A percentile compares a stretch with the other conserved stretches of the same genome.
phyloP scores from a whole-genome alignment of 2,329 filamentous ascomycete genomes.

The Boeremia lycopersici region DNA sequence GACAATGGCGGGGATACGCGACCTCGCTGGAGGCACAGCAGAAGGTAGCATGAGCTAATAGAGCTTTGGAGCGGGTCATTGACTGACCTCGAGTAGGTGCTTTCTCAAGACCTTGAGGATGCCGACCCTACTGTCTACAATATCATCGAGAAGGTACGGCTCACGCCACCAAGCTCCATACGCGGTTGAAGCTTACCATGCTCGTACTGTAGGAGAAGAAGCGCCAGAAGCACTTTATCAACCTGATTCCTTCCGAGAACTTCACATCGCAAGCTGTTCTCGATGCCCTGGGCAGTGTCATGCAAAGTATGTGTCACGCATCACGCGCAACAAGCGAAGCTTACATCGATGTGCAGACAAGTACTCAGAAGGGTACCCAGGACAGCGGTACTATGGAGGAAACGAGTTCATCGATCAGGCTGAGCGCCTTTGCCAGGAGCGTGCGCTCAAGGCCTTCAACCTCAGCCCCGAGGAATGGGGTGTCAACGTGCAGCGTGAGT shows the following conservation, averaged over 20 bases:
- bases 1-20: slow-evolving; percentile 48
- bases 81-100: slow-evolving; percentile 63
- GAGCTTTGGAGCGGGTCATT: not conserved
- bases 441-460: slow-evolving; percentile 90
- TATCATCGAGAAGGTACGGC: slow-evolving; percentile 83
- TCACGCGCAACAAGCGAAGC: slow-evolving; percentile 60
- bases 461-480: slow-evolving; percentile 90
- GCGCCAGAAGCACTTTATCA: slow-evolving; percentile 97
- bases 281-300: slow-evolving; percentile 79
- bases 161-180: slow-evolving; percentile 7
- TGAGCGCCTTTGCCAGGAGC: slow-evolving; percentile 91
- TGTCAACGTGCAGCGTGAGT: slow-evolving; percentile 89
- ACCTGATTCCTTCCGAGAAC: slow-evolving; percentile 98
- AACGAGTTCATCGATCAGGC: slow-evolving; percentile 99
- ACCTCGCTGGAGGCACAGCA: slow-evolving; percentile 56
- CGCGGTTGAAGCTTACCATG: slow-evolving; percentile 22
- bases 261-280: slow-evolving; percentile 98
- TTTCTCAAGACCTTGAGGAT: slow-evolving; percentile 78
- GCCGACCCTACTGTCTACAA: slow-evolving; percentile 86
- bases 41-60: slow-evolving; percentile 45
- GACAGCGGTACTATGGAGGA: slow-evolving; percentile 97
- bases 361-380: slow-evolving; percentile 98
- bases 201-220: slow-evolving; percentile 75
- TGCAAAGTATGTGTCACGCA: slow-evolving; percentile 57
- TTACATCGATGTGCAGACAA: slow-evolving; percentile 68